Evolutionary conservation across 345 rosid species (phyloP).

Genomic region (Salix koriyanagi): DNA sequence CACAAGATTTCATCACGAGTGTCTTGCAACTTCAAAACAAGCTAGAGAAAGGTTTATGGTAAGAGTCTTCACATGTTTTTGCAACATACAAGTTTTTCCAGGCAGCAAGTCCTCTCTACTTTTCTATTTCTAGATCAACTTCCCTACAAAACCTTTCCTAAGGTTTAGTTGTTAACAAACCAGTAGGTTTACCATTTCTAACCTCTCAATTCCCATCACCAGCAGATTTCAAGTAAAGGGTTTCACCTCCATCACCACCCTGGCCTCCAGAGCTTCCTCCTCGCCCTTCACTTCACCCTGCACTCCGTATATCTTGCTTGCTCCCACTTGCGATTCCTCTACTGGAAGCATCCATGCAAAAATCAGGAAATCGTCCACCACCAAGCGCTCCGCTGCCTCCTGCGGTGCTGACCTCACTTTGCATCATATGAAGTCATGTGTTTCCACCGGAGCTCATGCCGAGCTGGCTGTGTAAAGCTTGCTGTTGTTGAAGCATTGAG

Average conservation of each 20-base stretch:
- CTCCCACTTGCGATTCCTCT: constrained; percentile 51
- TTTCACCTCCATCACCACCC: constrained; percentile 80
- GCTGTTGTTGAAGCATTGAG: constrained; percentile 80
- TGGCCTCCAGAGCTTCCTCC: constrained; percentile 69
- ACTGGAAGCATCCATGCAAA: constrained; percentile 41
- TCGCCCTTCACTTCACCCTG: constrained; percentile 61
- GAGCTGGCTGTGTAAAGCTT: constrained; percentile 78
- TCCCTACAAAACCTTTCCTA: constrained; percentile 6
- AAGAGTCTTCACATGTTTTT: constrained; percentile 10
- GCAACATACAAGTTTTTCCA: neutral
- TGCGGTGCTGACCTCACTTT: constrained; percentile 48
- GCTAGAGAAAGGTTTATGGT: neutral
- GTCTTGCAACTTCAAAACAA: constrained; percentile 24
- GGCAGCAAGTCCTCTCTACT: constrained; percentile 10
- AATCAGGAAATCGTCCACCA: constrained; percentile 66
- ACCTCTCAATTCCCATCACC: constrained; percentile 67
- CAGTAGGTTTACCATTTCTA: neutral
- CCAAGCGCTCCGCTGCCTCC: constrained; percentile 63
- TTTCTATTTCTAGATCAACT: constrained; percentile 9
- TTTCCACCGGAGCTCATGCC: constrained; percentile 76
- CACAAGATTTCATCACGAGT: constrained; percentile 13
- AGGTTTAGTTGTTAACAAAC: constrained; percentile 3
- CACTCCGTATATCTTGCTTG: constrained; percentile 77
- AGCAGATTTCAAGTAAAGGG: constrained; percentile 70
- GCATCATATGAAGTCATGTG: constrained; percentile 59